A percentile compares a stretch with the other conserved stretches of the same genome.
phyloP scores from a whole-genome alignment of 768 basidiomycete genomes.

The Boletus sp. region DNA sequence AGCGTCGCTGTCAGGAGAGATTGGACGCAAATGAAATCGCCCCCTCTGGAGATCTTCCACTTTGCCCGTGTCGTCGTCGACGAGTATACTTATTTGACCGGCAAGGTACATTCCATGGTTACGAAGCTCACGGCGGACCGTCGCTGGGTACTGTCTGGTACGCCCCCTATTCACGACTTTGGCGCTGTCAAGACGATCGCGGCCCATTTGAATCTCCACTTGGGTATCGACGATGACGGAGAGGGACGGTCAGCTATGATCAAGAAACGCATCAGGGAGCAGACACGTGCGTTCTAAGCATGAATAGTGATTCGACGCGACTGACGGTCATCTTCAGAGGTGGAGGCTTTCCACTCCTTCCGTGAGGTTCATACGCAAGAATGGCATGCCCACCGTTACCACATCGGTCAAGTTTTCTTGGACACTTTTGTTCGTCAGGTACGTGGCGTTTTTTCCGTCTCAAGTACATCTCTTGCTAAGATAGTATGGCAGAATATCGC shows the following conservation, averaged over 20 bases:
- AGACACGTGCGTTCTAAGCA: slow-evolving; percentile 59
- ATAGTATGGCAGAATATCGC: slow-evolving; percentile 70
- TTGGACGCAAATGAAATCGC: slow-evolving; percentile 77
- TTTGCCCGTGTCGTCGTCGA: slow-evolving; percentile 88
- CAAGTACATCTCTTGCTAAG: slow-evolving; percentile 9
- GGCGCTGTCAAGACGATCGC: slow-evolving; percentile 88
- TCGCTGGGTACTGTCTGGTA: slow-evolving; percentile 96
- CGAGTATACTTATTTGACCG: slow-evolving; percentile 91
- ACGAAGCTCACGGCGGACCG: slow-evolving; percentile 74
- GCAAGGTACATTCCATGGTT: slow-evolving; percentile 74
- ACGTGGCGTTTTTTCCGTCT: slow-evolving; percentile 14
- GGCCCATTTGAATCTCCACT: slow-evolving; percentile 83
- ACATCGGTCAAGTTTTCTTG: slow-evolving; percentile 78
- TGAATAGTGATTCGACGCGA: neutral
- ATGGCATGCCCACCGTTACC: slow-evolving; percentile 89
- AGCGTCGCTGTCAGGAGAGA: slow-evolving; percentile 60
- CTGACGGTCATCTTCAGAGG: slow-evolving; percentile 48
- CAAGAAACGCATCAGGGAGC: slow-evolving; percentile 79
- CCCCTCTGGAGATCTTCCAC: slow-evolving; percentile 91
- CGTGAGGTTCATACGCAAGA: slow-evolving; percentile 88
- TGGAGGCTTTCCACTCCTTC: slow-evolving; percentile 95
- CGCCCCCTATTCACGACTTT: slow-evolving; percentile 91
- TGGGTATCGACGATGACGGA: slow-evolving; percentile 87
- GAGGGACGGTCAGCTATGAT: slow-evolving; percentile 74
- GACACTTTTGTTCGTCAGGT: slow-evolving; percentile 86